These are phyloP conservation scores for Metschnikowia vanudenii DNA, from an alignment of 805 yeast species.

Conservation along the genomic window DNA sequence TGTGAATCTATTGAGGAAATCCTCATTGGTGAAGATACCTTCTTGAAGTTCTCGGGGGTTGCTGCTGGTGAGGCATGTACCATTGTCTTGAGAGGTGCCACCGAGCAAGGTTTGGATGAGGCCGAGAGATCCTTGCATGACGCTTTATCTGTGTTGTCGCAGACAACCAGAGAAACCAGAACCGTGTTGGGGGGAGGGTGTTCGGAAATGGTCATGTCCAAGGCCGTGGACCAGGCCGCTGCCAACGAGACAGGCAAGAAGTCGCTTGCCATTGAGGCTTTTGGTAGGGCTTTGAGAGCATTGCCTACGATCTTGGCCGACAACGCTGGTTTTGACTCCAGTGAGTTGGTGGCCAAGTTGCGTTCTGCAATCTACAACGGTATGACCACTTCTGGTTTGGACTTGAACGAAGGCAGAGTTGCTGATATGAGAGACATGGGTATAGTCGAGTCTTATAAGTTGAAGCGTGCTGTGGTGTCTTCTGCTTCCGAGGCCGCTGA, in stretches of 20 bases:
- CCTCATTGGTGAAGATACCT: conserved; percentile 87
- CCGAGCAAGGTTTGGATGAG: conserved; percentile 47
- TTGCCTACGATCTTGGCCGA: conserved; percentile 94
- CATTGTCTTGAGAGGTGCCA: conserved; percentile 72
- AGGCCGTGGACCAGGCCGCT: conserved; percentile 91
- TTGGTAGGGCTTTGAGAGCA: conserved; percentile 91
- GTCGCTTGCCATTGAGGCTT: conserved; percentile 90
- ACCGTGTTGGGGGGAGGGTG: conserved; percentile 95
- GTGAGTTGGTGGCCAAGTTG: conserved; percentile 85
- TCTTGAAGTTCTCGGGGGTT: conserved; percentile 93
- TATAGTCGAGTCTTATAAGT: conserved; percentile 86
- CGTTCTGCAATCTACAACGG: conserved; percentile 92
- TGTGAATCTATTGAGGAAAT: conserved; percentile 91
- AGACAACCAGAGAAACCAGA: conserved; percentile 88
- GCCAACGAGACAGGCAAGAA: conserved; percentile 92
- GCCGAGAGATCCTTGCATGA: conserved; percentile 71
- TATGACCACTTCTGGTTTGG: conserved; percentile 86
- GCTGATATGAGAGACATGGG: conserved; percentile 96
- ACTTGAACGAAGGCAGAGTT: conserved; percentile 76
- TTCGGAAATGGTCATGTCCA: conserved; percentile 87
- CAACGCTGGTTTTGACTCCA: conserved; percentile 94
- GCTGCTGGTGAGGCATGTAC: conserved; percentile 96
- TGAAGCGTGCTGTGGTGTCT: conserved; percentile 89
- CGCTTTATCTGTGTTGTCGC: conserved; percentile 91
- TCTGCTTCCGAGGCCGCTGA: conserved; percentile 99